Evolutionary conservation across 139 green algal genomes (phyloP).

Genomic region (Edaphochlamys debaryana): DNA sequence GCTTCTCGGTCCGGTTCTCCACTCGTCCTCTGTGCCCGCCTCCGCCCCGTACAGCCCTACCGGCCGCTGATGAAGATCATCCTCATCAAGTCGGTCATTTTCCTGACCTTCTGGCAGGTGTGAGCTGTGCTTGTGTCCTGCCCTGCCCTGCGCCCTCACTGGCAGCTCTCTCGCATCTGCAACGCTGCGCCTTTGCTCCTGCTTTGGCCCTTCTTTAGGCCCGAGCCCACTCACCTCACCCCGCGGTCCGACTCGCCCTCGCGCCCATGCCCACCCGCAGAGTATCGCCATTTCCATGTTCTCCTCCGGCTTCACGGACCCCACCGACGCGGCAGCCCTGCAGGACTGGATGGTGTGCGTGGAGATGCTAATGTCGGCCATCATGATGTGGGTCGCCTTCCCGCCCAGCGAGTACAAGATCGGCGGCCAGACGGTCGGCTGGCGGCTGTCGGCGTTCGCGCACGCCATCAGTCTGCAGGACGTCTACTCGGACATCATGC

Average conservation of each 20-base stretch:
- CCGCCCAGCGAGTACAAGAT: conserved; percentile 85
- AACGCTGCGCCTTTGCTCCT: too few relatives aligned
- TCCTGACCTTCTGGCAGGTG: conserved; percentile 98
- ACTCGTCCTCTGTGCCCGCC: too few relatives aligned
- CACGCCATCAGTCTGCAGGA: conserved; percentile 91
- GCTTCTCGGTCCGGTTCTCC: too few relatives aligned
- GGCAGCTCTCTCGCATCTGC: too few relatives aligned
- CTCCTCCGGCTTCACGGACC: conserved; percentile 63
- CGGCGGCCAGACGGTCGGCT: conserved; percentile 50
- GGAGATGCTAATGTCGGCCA: conserved; percentile 92
- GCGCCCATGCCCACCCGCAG: too few relatives aligned
- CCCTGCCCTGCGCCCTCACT: too few relatives aligned
- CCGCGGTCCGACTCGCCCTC: too few relatives aligned
- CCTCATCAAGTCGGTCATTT: conserved; percentile 96
- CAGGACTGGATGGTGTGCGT: conserved; percentile 95
- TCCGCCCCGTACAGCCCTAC: conserved; percentile 80
- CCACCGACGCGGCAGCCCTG: conserved; percentile 79
- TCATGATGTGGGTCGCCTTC: conserved; percentile 91
- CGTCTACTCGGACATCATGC: conserved; percentile 89
- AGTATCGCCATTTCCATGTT: conserved; percentile 77
- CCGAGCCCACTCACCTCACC: too few relatives aligned
- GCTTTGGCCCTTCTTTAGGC: too few relatives aligned
- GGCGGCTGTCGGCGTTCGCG: conserved; percentile 62
- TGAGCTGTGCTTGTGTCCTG: neutral
- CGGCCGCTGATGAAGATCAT: conserved; percentile 96